Base-by-base conservation (phyloP, 2,329 filamentous ascomycete genomes). In the Nannizziopsis barbatae region DNA sequence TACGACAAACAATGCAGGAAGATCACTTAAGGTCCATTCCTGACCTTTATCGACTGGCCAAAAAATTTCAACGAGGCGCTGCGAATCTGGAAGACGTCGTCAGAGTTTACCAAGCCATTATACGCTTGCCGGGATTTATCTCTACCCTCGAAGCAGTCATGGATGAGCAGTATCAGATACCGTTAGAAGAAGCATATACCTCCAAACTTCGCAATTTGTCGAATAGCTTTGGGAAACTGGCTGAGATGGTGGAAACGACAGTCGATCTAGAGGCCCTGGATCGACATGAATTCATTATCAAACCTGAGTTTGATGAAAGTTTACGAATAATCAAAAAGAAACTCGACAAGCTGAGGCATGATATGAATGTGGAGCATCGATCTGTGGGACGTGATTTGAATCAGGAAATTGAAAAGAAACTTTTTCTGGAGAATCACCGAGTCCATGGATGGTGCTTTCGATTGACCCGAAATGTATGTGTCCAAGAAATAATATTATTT, bases 181-280 rank as follows among this genome's bases (percentile, higher is more conserved):
- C 88, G 0, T 74, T 98, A 0, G 89, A 96, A 54, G 76, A 77
- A 5, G 82, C 87, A 18, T 98, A 98, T 63, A 95, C 89, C 0
- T 76, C 77, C 20, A 93, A 93, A 62, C 71, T 98, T 35, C 79
- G 77, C 42, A 79, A 84, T 52, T 78, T 86, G 52, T 84, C 82
- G 5, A 81, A 87, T 59, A 86, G 81, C 59, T 75, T 98, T 44
- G 81, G 77, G 20, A 95, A 88, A 62, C 73, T 98, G 9, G 86
- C 90, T 60, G 92, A 98, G 63, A 95, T 98, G 87, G 92, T 98
- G 0, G 92, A 98, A 70, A 95, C 92, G 1, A 98, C 93, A 0
- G 89, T 98, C 11, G 92, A 98, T 60, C 77, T 98, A 0, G 86
- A 95, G 50, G 92, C 92, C 2, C 77, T 98, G 9, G 90, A 98